phyloP scores from a whole-genome alignment of 2,329 filamentous ascomycete species.

The Aspergillus aculeatus region DNA sequence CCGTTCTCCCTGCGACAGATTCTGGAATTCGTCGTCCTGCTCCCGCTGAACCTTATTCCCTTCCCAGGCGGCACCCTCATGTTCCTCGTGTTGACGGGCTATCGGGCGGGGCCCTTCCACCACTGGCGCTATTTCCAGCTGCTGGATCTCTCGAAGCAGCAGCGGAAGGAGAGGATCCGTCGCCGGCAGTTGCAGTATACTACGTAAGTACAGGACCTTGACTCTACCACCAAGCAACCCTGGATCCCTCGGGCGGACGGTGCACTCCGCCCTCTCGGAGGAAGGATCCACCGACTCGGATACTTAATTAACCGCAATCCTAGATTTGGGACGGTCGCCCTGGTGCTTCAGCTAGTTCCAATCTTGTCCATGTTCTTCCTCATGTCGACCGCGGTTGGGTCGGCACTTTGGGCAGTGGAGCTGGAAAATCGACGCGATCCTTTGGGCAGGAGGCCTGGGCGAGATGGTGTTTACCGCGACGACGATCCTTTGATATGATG shows the following conservation, averaged over 20 bases:
- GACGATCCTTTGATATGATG: constrained; percentile 30
- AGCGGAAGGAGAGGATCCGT: constrained; percentile 69
- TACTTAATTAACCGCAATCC: constrained; percentile 7
- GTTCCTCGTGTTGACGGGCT: constrained; percentile 85
- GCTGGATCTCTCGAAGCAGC: constrained; percentile 68
- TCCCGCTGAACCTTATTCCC: constrained; percentile 85
- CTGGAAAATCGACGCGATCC: constrained; percentile 61
- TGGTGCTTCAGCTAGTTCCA: constrained; percentile 83
- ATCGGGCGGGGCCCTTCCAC: constrained; percentile 80
- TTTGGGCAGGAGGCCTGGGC: constrained; percentile 23
- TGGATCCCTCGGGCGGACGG: neutral
- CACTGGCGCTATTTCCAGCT: constrained; percentile 91
- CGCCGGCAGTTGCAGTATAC: constrained; percentile 76
- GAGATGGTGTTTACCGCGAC: constrained; percentile 33
- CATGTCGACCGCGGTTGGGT: constrained; percentile 79
- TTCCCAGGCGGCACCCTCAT: constrained; percentile 71
- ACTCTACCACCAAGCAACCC: too few relatives aligned
- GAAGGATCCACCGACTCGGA: neutral
- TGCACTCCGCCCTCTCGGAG: neutral
- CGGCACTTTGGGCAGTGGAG: constrained; percentile 80
- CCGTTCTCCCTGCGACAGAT: constrained; percentile 93
- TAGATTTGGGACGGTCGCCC: constrained; percentile 78
- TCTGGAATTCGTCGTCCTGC: constrained; percentile 72
- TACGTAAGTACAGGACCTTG: constrained; percentile 54
- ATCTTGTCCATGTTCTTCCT: constrained; percentile 92